Percentiles rank a stretch among this genome's conserved stretches.
phyloP scores from a whole-genome alignment of 2,329 filamentous ascomycete genomes.

The Ustilaginoidea virens region DNA sequence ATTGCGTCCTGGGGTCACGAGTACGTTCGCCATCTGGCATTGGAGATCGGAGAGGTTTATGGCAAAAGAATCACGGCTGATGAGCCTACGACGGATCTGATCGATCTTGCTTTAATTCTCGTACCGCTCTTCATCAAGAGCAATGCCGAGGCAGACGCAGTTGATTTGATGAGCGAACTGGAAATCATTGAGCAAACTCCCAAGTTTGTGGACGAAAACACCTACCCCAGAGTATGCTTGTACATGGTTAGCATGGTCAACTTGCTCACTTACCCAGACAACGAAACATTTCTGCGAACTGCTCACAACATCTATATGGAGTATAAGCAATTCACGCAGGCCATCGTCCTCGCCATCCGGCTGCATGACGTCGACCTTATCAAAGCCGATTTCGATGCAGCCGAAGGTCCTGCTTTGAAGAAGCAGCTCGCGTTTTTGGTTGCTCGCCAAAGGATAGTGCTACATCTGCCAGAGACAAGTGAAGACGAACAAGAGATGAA shows the following conservation, averaged over 20 bases:
- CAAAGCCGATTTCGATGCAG: conserved; percentile 62
- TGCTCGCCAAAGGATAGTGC: conserved; percentile 75
- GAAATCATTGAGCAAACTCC: conserved; percentile 92
- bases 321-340: conserved; percentile 86
- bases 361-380: conserved; percentile 81
- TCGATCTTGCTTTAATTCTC: conserved; percentile 68
- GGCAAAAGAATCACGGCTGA: conserved; percentile 76
- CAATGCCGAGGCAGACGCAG: conserved; percentile 95
- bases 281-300: conserved; percentile 84
- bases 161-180: conserved; percentile 90
- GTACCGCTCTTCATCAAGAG: conserved; percentile 93
- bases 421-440: conserved; percentile 92
- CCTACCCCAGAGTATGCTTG: conserved; percentile 80
- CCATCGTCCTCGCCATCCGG: conserved; percentile 85
- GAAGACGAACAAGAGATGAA: conserved; percentile 60
- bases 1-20: conserved; percentile 97
- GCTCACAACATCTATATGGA: conserved; percentile 88
- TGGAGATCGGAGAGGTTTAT: conserved; percentile 93
- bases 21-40: conserved; percentile 86
- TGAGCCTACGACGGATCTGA: conserved; percentile 67
- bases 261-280: conserved; percentile 91
- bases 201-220: conserved; percentile 83
- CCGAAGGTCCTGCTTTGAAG: conserved; percentile 67
- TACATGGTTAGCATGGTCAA: conserved; percentile 99
- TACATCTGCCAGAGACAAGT: conserved; percentile 50